Base-by-base conservation (phyloP, 495 filamentous ascomycete species). In the Penicillium longicatenatum region DNA sequence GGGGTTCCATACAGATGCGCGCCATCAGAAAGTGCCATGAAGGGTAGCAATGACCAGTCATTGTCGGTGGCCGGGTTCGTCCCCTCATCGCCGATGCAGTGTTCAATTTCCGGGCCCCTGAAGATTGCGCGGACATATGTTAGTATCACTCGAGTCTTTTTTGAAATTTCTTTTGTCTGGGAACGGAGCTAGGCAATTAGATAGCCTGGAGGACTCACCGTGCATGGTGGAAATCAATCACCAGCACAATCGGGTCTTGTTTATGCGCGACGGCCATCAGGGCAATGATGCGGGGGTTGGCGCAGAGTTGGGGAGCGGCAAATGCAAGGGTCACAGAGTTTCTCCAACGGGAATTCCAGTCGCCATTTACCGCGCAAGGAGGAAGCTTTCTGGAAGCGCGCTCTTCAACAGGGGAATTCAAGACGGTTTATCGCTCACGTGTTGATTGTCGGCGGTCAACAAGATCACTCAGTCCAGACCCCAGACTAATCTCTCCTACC, bases 191-290 rank as follows among this genome's bases (percentile, higher is more conserved):
- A 39, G 37, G 37, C 37, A 24, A 22, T 2, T 39, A 11, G 26
- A 17, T 12, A 33, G 31, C 4, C 16, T 10, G 17, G 30, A 31
- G 35, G 14, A 73, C 79, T 70, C 62, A 89, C 87, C 84, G 85
- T 61, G 92, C 92, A 80, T 98, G 94, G 79, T 98, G 93, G 71
- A 98, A 98, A 72, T 91, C 93, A 60, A 98, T 93, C 58, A 98
- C 89, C 72, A 88, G 86, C 51, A 97, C 90, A 72, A 97, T 77
- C 33, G 80, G 80, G 63, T 69, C 72, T 71, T 70, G 74, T 52
- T 67, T 70, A 61, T 65, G 60, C 59, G 46, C 55, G 50, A 55
- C 14, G 60, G 75, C 62, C 74, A 78, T 77, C 47, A 55, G 60
- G 46, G 58, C 57, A 65, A 75, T 49, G 50, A 54, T 58, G 53